phyloP scores from a whole-genome alignment of 768 basidiomycete species.

The Lentinula edodes region DNA sequence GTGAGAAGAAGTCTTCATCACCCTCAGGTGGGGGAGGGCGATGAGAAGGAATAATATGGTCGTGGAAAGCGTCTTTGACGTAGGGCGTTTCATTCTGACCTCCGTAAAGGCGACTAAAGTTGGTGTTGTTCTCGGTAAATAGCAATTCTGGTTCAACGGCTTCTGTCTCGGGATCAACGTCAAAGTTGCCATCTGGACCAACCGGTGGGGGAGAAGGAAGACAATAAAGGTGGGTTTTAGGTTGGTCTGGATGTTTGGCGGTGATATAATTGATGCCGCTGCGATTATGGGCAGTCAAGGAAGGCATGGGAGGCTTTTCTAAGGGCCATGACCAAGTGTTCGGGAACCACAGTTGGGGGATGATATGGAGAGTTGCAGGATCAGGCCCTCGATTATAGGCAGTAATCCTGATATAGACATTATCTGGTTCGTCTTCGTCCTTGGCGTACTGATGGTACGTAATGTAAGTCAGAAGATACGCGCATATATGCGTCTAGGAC shows the following conservation, averaged over 20 bases:
- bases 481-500: conserved; percentile 16
- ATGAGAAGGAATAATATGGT: conserved; percentile 89
- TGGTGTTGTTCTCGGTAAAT: conserved; percentile 98
- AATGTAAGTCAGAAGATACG: neutral
- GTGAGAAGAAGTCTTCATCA: conserved; percentile 39
- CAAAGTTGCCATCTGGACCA: conserved; percentile 58
- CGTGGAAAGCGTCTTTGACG: conserved; percentile 97
- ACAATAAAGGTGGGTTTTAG: conserved; percentile 80
- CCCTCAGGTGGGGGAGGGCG: conserved; percentile 52
- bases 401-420: conserved; percentile 89
- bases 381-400: conserved; percentile 96
- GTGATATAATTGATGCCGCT: conserved; percentile 58
- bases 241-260: conserved; percentile 68
- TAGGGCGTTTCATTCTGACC: conserved; percentile 78
- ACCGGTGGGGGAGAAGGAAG: conserved; percentile 91
- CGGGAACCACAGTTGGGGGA: conserved; percentile 96
- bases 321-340: conserved; percentile 97
- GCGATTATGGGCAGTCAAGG: conserved; percentile 46
- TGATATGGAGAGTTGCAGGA: conserved; percentile 86
- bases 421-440: conserved; percentile 87
- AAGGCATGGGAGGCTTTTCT: conserved; percentile 62
- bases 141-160: conserved; percentile 78
- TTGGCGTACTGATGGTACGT: conserved; percentile 76
- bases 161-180: conserved; percentile 59
- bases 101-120: conserved; percentile 86